phyloP scores from a whole-genome alignment of 176 grass and related monocot genomes.

The Guadua angustifolia region DNA sequence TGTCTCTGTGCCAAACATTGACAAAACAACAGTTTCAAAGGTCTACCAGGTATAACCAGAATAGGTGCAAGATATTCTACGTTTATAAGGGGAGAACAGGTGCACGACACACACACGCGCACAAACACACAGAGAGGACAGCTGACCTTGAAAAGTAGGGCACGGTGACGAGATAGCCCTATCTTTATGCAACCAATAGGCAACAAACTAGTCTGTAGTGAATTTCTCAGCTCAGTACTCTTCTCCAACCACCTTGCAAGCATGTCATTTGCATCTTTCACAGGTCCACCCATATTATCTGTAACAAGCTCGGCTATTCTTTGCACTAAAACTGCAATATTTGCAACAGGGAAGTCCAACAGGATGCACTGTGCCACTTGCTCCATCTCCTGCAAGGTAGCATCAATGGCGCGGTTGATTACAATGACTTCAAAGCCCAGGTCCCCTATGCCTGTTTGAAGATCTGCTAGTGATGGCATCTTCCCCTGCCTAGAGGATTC shows the following conservation, averaged over 20 bases:
- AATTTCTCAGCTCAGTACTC: slow-evolving; percentile 85
- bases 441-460: slow-evolving; percentile 90
- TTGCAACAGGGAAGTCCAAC: slow-evolving; percentile 76
- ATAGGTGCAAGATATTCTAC: background rate
- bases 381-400: slow-evolving; percentile 82
- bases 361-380: slow-evolving; percentile 93
- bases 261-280: slow-evolving; percentile 92
- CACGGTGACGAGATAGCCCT: slow-evolving; percentile 88
- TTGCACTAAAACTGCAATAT: slow-evolving; percentile 77
- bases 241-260: slow-evolving; percentile 79
- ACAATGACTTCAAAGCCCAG: slow-evolving; percentile 99
- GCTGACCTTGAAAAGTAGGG: slow-evolving; percentile 93
- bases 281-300: slow-evolving; percentile 92
- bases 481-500: slow-evolving; percentile 70
- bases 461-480: slow-evolving; percentile 86
- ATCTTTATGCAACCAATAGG: slow-evolving; percentile 96
- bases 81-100: background rate
- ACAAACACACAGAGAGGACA: background rate
- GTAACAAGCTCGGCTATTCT: slow-evolving; percentile 95
- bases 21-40: background rate
- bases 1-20: slow-evolving; percentile 6
- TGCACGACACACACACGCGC: background rate
- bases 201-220: slow-evolving; percentile 88
- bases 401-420: slow-evolving; percentile 86
- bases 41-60: slow-evolving; percentile 3